Conservation (phyloP, 1,284 basidiomycete genomes). For the Mycocalia duriaeana region DNA sequence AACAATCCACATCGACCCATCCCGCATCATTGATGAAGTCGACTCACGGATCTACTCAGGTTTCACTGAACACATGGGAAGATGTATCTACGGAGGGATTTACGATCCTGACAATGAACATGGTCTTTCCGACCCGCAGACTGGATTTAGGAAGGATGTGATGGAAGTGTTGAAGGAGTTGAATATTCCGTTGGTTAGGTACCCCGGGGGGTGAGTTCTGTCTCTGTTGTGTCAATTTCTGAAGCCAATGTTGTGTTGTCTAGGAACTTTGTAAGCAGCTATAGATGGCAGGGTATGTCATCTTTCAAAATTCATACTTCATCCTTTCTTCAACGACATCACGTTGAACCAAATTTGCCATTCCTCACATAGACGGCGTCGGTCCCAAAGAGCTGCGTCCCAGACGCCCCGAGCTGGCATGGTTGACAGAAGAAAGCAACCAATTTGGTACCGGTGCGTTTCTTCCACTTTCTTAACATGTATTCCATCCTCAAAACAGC, state of each 20-base stretch:
- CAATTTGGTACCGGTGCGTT: constrained; percentile 51
- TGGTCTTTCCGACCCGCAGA: constrained; percentile 31
- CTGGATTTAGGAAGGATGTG: constrained; percentile 56
- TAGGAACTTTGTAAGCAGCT: constrained; percentile 54
- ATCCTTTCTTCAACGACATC: too few relatives aligned
- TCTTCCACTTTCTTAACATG: not conserved
- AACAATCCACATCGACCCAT: constrained; percentile 32
- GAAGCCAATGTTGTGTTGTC: not conserved
- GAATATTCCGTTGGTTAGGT: constrained; percentile 52
- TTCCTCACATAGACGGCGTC: constrained; percentile 58
- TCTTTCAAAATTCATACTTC: too few relatives aligned
- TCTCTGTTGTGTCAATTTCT: not conserved
- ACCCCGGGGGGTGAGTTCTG: constrained; percentile 46
- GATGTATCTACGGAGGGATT: constrained; percentile 63
- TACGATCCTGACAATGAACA: constrained; percentile 40
- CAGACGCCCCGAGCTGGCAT: constrained; percentile 59
- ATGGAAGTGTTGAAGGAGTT: constrained; percentile 47
- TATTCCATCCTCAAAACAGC: not conserved
- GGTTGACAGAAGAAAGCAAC: constrained; percentile 61
- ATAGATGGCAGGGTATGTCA: constrained; percentile 52
- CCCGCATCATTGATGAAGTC: constrained; percentile 30
- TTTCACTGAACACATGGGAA: constrained; percentile 57
- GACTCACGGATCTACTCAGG: constrained; percentile 51
- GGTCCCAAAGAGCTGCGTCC: constrained; percentile 50
- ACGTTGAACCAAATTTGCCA: too few relatives aligned